Conservation (phyloP, 345 rosid species). For the Mangifera indica region DNA sequence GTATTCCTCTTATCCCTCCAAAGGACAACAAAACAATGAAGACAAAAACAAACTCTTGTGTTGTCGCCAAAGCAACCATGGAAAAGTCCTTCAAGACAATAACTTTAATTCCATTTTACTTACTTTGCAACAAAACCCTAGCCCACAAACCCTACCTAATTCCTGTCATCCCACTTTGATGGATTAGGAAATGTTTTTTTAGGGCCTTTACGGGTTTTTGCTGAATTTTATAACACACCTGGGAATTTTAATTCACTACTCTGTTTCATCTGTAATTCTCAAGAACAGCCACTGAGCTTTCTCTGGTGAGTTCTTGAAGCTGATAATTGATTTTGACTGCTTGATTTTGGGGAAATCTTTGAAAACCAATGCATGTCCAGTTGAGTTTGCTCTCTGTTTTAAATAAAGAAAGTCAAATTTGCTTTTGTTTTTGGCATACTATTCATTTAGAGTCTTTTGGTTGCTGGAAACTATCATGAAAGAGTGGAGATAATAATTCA, state of each 20-base stretch:
- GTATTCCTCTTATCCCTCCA: constrained; percentile 47
- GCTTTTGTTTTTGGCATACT: constrained; percentile 4
- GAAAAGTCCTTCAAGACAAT: constrained; percentile 31
- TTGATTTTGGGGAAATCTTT: constrained; percentile 3
- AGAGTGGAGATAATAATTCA: background rate
- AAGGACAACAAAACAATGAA: constrained; percentile 47
- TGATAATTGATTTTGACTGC: constrained; percentile 14
- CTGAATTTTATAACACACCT: constrained; percentile 29
- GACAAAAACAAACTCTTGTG: constrained; percentile 58
- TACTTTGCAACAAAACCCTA: constrained; percentile 41
- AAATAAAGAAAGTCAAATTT: background rate
- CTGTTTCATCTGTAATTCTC: constrained; percentile 17
- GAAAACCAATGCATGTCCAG: background rate
- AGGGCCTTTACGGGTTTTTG: constrained; percentile 24
- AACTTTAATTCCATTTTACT: constrained; percentile 31
- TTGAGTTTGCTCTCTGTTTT: background rate
- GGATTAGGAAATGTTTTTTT: constrained; percentile 26
- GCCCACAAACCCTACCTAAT: constrained; percentile 15
- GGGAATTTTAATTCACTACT: constrained; percentile 27
- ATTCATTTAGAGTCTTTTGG: background rate
- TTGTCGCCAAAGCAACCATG: constrained; percentile 53
- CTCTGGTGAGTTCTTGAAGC: constrained; percentile 37
- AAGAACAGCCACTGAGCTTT: constrained; percentile 21
- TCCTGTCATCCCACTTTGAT: constrained; percentile 17
- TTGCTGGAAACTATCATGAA: constrained; percentile 10